A percentile compares a stretch with the other conserved stretches of the same genome.
These are phyloP conservation scores for Apophysomyces ossiformis DNA, from an alignment of 371 early-diverging fungal species.

Conservation along the genomic window DNA sequence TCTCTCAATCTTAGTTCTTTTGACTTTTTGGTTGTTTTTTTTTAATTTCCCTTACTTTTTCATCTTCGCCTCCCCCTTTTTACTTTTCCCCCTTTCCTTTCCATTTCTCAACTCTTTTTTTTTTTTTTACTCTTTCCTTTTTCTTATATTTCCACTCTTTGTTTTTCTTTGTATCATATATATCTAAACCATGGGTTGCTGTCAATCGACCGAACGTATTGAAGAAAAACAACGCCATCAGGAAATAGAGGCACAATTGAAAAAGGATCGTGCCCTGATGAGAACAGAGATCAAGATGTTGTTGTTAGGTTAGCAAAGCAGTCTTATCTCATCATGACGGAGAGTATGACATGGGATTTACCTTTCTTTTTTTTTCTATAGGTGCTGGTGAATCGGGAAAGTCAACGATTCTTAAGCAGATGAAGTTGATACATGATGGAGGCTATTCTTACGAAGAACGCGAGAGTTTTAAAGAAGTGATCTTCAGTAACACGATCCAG, in stretches of 20 bases:
- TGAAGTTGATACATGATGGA: slow-evolving; percentile 94
- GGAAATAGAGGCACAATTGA: slow-evolving; percentile 86
- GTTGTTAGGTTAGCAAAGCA: slow-evolving; percentile 70
- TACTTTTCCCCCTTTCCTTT: slow-evolving; percentile 21
- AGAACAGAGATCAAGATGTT: slow-evolving; percentile 94
- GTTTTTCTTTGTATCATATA: slow-evolving; percentile 4
- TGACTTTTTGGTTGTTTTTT: background rate
- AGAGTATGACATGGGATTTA: too few species aligned
- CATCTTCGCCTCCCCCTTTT: background rate
- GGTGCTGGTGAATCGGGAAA: slow-evolving; percentile 98
- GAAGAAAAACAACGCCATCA: slow-evolving; percentile 80
- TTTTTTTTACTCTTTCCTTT: slow-evolving; percentile 15
- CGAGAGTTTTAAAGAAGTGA: slow-evolving; percentile 90
- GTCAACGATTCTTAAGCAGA: slow-evolving; percentile 95
- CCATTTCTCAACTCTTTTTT: slow-evolving; percentile 15
- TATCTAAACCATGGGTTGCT: slow-evolving; percentile 78
- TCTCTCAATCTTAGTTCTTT: background rate
- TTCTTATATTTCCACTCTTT: slow-evolving; percentile 12
- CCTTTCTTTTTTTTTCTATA: slow-evolving; percentile 21
- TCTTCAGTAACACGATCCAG: slow-evolving; percentile 94
- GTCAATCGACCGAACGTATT: slow-evolving; percentile 77
- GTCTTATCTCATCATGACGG: too few species aligned
- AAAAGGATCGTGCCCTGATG: slow-evolving; percentile 73
- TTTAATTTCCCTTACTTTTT: slow-evolving; percentile 6
- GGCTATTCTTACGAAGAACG: slow-evolving; percentile 89